A percentile compares a stretch with the other conserved stretches of the same genome.
phyloP scores from a whole-genome alignment of 345 rosid species.

The Erodium maritimum region DNA sequence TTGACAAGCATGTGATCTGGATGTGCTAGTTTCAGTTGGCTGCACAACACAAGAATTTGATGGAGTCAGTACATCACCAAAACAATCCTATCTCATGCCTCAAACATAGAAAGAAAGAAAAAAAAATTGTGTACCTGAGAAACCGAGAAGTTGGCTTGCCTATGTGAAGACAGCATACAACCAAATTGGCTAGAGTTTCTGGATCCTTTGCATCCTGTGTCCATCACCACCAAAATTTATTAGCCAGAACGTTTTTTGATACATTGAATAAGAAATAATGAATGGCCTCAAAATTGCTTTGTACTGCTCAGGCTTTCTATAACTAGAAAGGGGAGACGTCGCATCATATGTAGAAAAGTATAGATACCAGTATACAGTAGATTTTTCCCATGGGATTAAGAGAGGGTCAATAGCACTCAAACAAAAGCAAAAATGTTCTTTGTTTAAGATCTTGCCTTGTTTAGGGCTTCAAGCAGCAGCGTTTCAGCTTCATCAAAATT shows the following conservation, averaged over 20 bases:
- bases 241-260: no score
- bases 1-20: conserved; percentile 67
- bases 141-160: conserved; percentile 84
- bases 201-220: conserved; percentile 89
- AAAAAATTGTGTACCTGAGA: conserved; percentile 37
- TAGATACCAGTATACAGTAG: no score
- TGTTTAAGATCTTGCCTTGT: conserved; percentile 45
- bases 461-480: conserved; percentile 83
- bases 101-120: no score
- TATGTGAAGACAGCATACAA: conserved; percentile 90
- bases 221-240: conserved; percentile 9
- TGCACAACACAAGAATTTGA: conserved; percentile 24
- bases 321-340: no score
- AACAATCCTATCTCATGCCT: no score
- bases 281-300: no score
- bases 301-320: no score
- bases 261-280: no score
- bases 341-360: no score
- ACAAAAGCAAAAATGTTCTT: neutral
- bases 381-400: no score
- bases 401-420: no score
- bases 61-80: no score
- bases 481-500: conserved; percentile 95
- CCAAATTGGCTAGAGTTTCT: conserved; percentile 83
- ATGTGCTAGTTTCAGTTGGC: conserved; percentile 85